Conservation (phyloP, 108 stramenopile species). For the Schizochytrium sp. region DNA sequence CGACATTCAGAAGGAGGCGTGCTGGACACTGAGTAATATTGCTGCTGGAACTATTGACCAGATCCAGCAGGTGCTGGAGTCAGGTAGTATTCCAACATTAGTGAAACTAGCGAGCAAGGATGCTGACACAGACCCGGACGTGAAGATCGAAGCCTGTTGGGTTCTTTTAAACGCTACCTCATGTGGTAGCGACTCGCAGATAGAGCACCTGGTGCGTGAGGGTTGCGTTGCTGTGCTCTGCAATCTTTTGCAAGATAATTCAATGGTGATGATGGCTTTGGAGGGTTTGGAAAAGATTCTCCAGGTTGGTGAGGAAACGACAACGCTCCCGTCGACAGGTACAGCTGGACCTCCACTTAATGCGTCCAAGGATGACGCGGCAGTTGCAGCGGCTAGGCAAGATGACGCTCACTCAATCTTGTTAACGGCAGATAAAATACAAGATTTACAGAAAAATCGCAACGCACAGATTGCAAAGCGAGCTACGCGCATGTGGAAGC, state of each 20-base stretch:
- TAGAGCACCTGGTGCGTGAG: constrained; percentile 89
- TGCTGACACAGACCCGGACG: constrained; percentile 73
- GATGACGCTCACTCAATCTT: constrained; percentile 31
- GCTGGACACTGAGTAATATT: constrained; percentile 97
- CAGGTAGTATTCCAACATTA: constrained; percentile 88
- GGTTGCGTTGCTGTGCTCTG: constrained; percentile 88
- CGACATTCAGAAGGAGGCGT: constrained; percentile 97
- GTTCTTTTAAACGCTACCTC: constrained; percentile 96
- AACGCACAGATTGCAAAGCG: constrained; percentile 86
- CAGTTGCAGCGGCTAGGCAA: neutral
- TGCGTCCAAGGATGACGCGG: constrained; percentile 22
- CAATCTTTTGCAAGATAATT: constrained; percentile 84
- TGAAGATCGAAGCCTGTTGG: constrained; percentile 97
- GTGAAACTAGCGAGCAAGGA: constrained; percentile 87
- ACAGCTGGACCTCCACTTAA: constrained; percentile 27
- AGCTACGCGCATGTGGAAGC: constrained; percentile 91
- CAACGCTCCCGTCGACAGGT: constrained; percentile 13
- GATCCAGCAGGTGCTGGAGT: constrained; percentile 95
- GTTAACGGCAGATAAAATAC: constrained; percentile 56
- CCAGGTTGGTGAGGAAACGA: constrained; percentile 85
- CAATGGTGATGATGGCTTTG: constrained; percentile 96
- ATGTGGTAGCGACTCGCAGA: constrained; percentile 92
- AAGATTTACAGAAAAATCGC: constrained; percentile 85
- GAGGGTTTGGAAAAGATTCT: constrained; percentile 94
- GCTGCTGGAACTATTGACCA: constrained; percentile 95